Percentiles rank a stretch among this genome's conserved stretches.
Conservation (phyloP, 1,139 yeast species). For the Zygoascus meyerae region DNA sequence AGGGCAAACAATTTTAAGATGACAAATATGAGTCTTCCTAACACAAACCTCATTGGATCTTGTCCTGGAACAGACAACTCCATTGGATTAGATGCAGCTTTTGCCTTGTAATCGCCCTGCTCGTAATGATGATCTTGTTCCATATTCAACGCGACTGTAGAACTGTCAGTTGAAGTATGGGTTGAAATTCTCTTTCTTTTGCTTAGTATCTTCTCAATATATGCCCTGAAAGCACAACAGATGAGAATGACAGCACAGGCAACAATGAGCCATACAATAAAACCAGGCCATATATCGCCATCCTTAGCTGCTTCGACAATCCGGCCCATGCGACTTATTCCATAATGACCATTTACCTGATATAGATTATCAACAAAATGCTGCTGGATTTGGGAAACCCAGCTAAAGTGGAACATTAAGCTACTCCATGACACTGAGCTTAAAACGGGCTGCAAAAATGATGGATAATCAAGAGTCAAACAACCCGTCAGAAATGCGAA, state of each 20-base stretch:
- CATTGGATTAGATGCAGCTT: background rate
- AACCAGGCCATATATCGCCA: constrained; percentile 33
- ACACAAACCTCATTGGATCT: constrained; percentile 20
- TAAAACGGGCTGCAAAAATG: constrained; percentile 55
- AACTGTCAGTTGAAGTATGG: background rate
- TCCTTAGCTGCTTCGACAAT: constrained; percentile 24
- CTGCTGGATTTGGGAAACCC: constrained; percentile 19
- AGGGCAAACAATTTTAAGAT: constrained; percentile 26
- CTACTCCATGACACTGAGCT: constrained; percentile 38
- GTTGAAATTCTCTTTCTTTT: background rate
- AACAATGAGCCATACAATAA: constrained; percentile 31
- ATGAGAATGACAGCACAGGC: constrained; percentile 19
- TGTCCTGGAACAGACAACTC: constrained; percentile 10
- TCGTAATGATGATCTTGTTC: background rate
- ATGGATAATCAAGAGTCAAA: constrained; percentile 55
- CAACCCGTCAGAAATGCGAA: constrained; percentile 49
- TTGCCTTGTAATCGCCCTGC: background rate
- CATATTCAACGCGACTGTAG: background rate
- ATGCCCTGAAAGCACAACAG: constrained; percentile 14
- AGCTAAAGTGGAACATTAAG: constrained; percentile 28
- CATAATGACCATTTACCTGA: constrained; percentile 22
- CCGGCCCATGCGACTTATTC: constrained; percentile 28
- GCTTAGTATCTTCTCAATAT: background rate
- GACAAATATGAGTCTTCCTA: constrained; percentile 28
- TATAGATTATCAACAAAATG: constrained; percentile 25